phyloP scores from a whole-genome alignment of 176 grass and related monocot genomes.

The Zoysia japonica region DNA sequence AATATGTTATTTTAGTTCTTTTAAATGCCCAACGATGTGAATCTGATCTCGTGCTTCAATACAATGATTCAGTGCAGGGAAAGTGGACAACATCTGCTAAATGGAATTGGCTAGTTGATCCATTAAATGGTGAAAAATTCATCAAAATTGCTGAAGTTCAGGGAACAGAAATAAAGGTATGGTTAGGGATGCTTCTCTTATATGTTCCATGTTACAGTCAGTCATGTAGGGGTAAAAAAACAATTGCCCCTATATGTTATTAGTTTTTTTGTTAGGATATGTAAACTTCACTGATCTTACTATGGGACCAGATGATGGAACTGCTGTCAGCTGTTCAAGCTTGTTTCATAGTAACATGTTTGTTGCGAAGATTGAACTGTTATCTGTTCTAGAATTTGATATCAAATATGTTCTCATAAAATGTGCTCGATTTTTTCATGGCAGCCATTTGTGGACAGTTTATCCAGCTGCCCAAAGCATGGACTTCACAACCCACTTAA shows the following conservation, averaged over 20 bases:
- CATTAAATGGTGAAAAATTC: slow-evolving; percentile 86
- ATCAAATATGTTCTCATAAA: slow-evolving; percentile 2
- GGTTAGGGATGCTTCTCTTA: slow-evolving; percentile 1
- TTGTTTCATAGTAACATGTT: not conserved
- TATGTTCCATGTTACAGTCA: not conserved
- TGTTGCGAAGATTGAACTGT: not conserved
- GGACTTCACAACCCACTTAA: slow-evolving; percentile 94
- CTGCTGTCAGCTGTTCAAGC: not conserved
- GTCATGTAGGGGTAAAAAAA: too few species aligned
- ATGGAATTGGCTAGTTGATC: slow-evolving; percentile 78
- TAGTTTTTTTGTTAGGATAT: not conserved
- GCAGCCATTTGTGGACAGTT: slow-evolving; percentile 84
- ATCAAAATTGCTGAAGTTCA: slow-evolving; percentile 82
- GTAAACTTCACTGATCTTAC: not conserved
- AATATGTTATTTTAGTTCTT: not conserved
- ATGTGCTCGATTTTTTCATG: not conserved
- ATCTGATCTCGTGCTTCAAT: not conserved
- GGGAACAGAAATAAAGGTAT: slow-evolving; percentile 78
- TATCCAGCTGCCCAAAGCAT: slow-evolving; percentile 87
- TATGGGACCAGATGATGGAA: not conserved
- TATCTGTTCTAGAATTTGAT: not conserved
- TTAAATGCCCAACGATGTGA: not conserved
- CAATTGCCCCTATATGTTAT: not conserved
- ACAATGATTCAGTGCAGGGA: slow-evolving; percentile 72
- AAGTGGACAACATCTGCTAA: slow-evolving; percentile 67